Percentiles rank a stretch among this genome's conserved stretches.
Conservation (phyloP, 1,139 yeast genomes). For the Suhomyces atakaporum region DNA sequence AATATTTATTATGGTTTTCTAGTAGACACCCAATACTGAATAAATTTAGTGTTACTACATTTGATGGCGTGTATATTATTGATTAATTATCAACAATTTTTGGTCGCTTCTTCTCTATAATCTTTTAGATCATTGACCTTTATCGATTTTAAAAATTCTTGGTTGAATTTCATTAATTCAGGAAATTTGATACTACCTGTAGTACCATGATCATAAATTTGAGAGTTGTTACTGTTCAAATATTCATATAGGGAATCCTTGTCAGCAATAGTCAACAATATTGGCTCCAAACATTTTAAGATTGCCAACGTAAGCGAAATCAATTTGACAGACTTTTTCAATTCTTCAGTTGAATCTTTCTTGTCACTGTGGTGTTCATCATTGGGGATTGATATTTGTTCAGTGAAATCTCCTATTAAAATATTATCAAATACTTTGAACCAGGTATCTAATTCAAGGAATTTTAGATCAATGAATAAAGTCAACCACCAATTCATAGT, state of each 20-base stretch:
- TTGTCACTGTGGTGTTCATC: constrained; percentile 1
- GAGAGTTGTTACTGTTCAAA: constrained; percentile 15
- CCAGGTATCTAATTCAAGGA: constrained; percentile 54
- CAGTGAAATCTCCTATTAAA: constrained; percentile 29
- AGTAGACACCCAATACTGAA: too few relatives aligned
- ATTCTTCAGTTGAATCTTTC: constrained; percentile 5
- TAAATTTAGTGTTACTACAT: too few relatives aligned
- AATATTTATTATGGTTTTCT: constrained; percentile 1
- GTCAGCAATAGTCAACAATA: constrained; percentile 11
- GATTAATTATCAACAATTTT: too few relatives aligned
- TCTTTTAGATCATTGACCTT: constrained; percentile 4
- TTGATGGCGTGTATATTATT: too few relatives aligned
- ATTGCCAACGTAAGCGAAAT: constrained; percentile 16
- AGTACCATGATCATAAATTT: constrained; percentile 7
- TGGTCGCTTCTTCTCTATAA: constrained; percentile 1
- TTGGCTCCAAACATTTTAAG: constrained; percentile 15
- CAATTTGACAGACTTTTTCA: constrained; percentile 15
- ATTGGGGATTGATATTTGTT: background rate
- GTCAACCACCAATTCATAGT: constrained; percentile 64
- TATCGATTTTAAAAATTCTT: constrained; percentile 9
- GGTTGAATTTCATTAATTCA: constrained; percentile 16
- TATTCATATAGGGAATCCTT: constrained; percentile 17
- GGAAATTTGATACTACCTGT: constrained; percentile 13
- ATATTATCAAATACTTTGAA: constrained; percentile 55
- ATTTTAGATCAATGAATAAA: constrained; percentile 49